These are phyloP conservation scores for Backusella sp. DNA, from an alignment of 192 early-diverging fungal species.

Conservation along the genomic window DNA sequence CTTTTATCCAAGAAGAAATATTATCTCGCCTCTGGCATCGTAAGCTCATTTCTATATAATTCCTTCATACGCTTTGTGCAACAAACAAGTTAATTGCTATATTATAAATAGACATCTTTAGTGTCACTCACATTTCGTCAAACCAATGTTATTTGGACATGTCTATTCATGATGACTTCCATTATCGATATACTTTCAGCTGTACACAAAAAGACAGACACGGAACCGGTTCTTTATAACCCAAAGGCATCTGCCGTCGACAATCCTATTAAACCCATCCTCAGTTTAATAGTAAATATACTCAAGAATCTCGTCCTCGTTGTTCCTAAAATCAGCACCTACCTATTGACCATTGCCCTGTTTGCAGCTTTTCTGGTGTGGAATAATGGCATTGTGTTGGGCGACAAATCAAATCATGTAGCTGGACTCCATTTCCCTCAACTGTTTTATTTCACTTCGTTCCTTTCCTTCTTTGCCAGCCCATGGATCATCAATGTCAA, in stretches of 20 bases:
- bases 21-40: slow-evolving; percentile 54
- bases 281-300: slow-evolving; percentile 22
- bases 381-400: slow-evolving; percentile 87
- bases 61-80: not conserved
- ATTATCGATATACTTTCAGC: slow-evolving; percentile 30
- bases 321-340: slow-evolving; percentile 46
- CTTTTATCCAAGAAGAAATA: slow-evolving; percentile 45
- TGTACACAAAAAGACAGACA: slow-evolving; percentile 1
- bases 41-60: slow-evolving; percentile 29
- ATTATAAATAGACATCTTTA: slow-evolving; percentile 25
- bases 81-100: not conserved
- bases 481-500: slow-evolving; percentile 39
- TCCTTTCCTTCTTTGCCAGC: slow-evolving; percentile 47
- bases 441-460: slow-evolving; percentile 79
- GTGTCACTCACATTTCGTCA: slow-evolving; percentile 76
- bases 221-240: slow-evolving; percentile 14
- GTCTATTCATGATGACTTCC: slow-evolving; percentile 59
- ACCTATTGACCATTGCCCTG: slow-evolving; percentile 38
- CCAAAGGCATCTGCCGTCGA: slow-evolving; percentile 3
- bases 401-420: slow-evolving; percentile 84
- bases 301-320: slow-evolving; percentile 16
- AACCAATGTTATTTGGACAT: slow-evolving; percentile 90
- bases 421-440: slow-evolving; percentile 80
- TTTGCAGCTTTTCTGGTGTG: slow-evolving; percentile 73
- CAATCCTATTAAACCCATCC: slow-evolving; percentile 9